These are phyloP conservation scores for Ascochyta rabiei DNA, from an alignment of 2,329 filamentous ascomycete genomes.

Conservation along the genomic window DNA sequence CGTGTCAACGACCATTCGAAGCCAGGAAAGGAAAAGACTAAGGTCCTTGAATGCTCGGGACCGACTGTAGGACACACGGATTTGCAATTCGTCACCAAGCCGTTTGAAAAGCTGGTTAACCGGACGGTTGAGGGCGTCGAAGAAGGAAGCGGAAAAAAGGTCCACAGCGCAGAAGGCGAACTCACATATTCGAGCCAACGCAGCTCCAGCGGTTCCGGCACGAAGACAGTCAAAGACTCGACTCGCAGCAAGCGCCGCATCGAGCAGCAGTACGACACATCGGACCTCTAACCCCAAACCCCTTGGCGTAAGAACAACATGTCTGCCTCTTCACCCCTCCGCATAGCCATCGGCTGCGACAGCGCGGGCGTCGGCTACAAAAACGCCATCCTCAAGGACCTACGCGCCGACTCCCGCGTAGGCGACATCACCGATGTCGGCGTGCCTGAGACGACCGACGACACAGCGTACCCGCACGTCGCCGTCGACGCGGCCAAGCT, in stretches of 20 bases:
- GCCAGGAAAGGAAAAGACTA: slow-evolving; percentile 38
- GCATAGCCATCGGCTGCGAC: slow-evolving; percentile 68
- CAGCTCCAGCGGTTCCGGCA: slow-evolving; percentile 14
- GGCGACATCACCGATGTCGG: slow-evolving; percentile 75
- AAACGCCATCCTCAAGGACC: slow-evolving; percentile 74
- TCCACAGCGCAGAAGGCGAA: slow-evolving; percentile 31
- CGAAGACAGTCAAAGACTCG: slow-evolving; percentile 11
- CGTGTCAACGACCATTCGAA: slow-evolving; percentile 46
- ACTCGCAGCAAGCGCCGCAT: slow-evolving; percentile 22
- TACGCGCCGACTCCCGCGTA: slow-evolving; percentile 71
- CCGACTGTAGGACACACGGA: slow-evolving; percentile 40
- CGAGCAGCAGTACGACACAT: slow-evolving; percentile 42
- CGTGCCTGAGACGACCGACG: slow-evolving; percentile 68
- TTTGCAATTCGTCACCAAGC: slow-evolving; percentile 46
- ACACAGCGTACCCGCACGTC: slow-evolving; percentile 81
- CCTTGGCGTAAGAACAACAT: slow-evolving; percentile 14
- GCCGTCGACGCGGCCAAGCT: slow-evolving; percentile 74
- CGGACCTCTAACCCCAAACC: slow-evolving; percentile 30
- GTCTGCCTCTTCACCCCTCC: slow-evolving; percentile 46
- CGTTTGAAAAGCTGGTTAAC: slow-evolving; percentile 44
- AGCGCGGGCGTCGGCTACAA: slow-evolving; percentile 82
- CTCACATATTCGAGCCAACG: slow-evolving; percentile 24
- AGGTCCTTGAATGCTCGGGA: slow-evolving; percentile 43
- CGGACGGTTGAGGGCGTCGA: slow-evolving; percentile 40
- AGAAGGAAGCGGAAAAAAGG: slow-evolving; percentile 33